Evolutionary conservation across 2,329 filamentous ascomycete genomes (phyloP).

Genomic region (Lachnellula occidentalis): DNA sequence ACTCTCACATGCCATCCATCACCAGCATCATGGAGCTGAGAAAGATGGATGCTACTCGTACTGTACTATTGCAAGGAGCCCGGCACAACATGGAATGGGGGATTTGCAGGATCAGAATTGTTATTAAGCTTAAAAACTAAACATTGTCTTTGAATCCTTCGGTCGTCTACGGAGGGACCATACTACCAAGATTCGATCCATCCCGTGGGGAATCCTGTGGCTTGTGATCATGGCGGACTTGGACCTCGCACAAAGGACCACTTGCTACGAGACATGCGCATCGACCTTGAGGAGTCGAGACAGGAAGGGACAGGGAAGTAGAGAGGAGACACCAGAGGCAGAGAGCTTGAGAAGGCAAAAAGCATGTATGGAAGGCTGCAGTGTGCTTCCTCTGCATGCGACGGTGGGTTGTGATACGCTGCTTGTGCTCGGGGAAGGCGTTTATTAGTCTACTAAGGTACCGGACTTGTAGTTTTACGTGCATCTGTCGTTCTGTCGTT

Average conservation of each 20-base stretch:
- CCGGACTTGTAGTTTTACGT: too few relatives aligned
- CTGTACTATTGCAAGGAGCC: too few relatives aligned
- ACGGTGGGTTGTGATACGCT: slow-evolving; percentile 11
- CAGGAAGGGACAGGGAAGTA: neutral
- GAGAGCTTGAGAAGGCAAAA: slow-evolving; percentile 1
- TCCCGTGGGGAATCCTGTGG: too few relatives aligned
- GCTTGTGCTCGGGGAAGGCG: neutral
- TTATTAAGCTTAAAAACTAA: too few relatives aligned
- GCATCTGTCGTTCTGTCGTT: slow-evolving; percentile 5
- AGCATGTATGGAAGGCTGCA: slow-evolving; percentile 29
- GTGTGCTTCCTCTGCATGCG: slow-evolving; percentile 26
- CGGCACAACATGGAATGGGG: too few relatives aligned
- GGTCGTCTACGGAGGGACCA: too few relatives aligned
- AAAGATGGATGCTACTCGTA: too few relatives aligned
- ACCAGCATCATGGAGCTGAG: too few relatives aligned
- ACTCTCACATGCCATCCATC: neutral
- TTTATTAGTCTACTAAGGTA: neutral
- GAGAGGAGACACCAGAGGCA: neutral
- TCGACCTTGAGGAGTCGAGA: slow-evolving; percentile 1
- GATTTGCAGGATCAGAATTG: too few relatives aligned
- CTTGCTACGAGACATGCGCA: neutral
- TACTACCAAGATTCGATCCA: too few relatives aligned
- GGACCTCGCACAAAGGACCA: neutral
- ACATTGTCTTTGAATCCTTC: too few relatives aligned
- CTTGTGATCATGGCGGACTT: slow-evolving; percentile 4